Evolutionary conservation across 148 eudicot genomes (phyloP), one percentile per base, ranked within the genome.

Genomic region (Vaccinium darrowii): DNA sequence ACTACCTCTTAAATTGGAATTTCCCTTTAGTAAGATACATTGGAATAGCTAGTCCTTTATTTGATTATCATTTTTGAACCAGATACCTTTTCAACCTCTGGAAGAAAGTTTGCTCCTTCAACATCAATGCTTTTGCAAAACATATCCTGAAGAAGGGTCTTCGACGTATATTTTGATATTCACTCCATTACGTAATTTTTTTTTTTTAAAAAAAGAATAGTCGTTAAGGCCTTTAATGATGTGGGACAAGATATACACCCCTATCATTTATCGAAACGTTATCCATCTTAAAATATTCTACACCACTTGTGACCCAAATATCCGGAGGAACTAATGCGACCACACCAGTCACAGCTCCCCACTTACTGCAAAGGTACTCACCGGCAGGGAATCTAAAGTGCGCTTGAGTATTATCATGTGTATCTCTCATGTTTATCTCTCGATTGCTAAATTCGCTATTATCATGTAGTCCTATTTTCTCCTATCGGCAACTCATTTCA

Each of bases 1-100:
- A 43, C 47, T 53, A 53, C 56, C 56, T 53, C 56, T 13, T 53
- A 9, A 53, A 8, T 53, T 53, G 14, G 14, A 53, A 4, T 43
- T 43, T 43, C 47, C 47, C 47, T 53, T 53, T 53, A 53, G 3
- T 9, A 23, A 11, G 30, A 23, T 65, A 65, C 13, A 53, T 47
- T 2, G 21, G 51, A 18, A 73, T 53, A 54, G 83, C 83, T 73
- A 58, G 80, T 21, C 5, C 53, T 85, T 73, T 43, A 56, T 56
- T 84, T 80, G 83, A 80, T 49, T 85, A 43, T 58, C 74, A 10
- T 36, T 80, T 73, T 71, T 85, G 87, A 85, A 85, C 87, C 83
- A 57, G 87, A 85, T 85, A 73, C 87, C 84, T 72, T 72, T 81
- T 72, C 65, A 54, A 23, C 19, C 51, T 72, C 51, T 18, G 3